These are phyloP conservation scores for Lepidium africanum DNA, from an alignment of 345 rosid genomes.

Conservation along the genomic window DNA sequence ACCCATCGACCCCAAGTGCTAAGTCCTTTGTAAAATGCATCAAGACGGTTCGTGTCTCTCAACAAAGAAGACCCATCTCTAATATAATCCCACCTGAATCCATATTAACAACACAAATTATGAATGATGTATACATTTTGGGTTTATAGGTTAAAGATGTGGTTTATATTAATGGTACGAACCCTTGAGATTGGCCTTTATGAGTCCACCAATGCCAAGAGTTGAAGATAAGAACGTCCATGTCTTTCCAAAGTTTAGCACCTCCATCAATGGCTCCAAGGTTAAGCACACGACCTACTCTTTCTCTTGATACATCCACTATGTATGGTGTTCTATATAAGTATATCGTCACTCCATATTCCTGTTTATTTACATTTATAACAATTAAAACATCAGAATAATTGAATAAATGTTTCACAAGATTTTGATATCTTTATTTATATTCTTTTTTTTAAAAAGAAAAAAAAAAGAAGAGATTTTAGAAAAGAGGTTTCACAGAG, in stretches of 20 bases:
- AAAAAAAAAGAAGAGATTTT: background rate
- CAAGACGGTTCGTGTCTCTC: slow-evolving; percentile 64
- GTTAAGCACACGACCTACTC: slow-evolving; percentile 53
- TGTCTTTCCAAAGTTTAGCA: slow-evolving; percentile 57
- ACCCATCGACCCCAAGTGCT: slow-evolving; percentile 86
- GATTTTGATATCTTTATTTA: background rate
- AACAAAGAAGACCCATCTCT: slow-evolving; percentile 45
- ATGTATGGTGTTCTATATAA: slow-evolving; percentile 76
- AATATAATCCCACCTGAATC: slow-evolving; percentile 75
- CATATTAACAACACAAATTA: background rate
- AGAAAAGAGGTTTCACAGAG: background rate
- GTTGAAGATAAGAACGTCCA: slow-evolving; percentile 85
- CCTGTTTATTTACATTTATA: slow-evolving; percentile 31
- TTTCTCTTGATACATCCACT: slow-evolving; percentile 64
- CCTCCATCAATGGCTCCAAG: slow-evolving; percentile 57
- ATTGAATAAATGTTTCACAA: background rate
- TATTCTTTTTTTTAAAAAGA: too few species aligned
- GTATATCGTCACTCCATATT: slow-evolving; percentile 57
- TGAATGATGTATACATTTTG: background rate
- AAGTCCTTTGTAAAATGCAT: slow-evolving; percentile 69
- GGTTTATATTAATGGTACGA: slow-evolving; percentile 6
- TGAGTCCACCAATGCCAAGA: slow-evolving; percentile 99
- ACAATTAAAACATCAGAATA: background rate
- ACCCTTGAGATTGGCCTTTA: slow-evolving; percentile 64
- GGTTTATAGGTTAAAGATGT: background rate